A percentile compares a stretch with the other conserved stretches of the same genome.
Evolutionary conservation across 345 rosid genomes (phyloP).

Genomic region (Geranium rotundifolium): DNA sequence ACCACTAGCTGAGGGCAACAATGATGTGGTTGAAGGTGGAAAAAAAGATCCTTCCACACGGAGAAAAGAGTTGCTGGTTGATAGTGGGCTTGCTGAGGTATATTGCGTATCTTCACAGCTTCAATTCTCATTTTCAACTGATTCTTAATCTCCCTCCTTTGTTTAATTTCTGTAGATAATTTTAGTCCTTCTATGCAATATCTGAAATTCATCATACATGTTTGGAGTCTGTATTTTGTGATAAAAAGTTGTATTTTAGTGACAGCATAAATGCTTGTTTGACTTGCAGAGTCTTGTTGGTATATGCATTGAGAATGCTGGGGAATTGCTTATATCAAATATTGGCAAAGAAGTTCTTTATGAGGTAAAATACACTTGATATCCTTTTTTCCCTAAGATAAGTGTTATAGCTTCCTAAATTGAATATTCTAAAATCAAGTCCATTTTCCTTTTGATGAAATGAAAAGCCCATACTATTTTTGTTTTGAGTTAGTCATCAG

Average conservation of each 20-base stretch:
- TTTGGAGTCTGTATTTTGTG: neutral
- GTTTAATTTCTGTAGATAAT: neutral
- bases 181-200: neutral
- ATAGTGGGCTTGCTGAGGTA: slow-evolving; percentile 93
- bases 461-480: neutral
- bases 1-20: slow-evolving; percentile 8
- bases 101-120: slow-evolving; percentile 8
- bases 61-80: slow-evolving; percentile 66
- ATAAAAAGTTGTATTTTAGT: neutral
- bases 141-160: neutral
- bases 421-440: neutral
- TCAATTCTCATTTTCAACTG: neutral
- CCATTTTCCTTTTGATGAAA: neutral
- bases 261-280: slow-evolving; percentile 1
- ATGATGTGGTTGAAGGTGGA: slow-evolving; percentile 30
- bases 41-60: slow-evolving; percentile 69
- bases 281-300: slow-evolving; percentile 61
- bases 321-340: slow-evolving; percentile 61
- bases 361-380: slow-evolving; percentile 37
- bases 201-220: neutral
- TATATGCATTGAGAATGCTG: slow-evolving; percentile 50
- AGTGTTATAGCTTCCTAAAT: neutral
- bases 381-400: neutral
- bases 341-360: slow-evolving; percentile 66
- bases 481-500: too few species aligned